Conservation (phyloP, 1,284 basidiomycete species). For the Volvariella surrecta region DNA sequence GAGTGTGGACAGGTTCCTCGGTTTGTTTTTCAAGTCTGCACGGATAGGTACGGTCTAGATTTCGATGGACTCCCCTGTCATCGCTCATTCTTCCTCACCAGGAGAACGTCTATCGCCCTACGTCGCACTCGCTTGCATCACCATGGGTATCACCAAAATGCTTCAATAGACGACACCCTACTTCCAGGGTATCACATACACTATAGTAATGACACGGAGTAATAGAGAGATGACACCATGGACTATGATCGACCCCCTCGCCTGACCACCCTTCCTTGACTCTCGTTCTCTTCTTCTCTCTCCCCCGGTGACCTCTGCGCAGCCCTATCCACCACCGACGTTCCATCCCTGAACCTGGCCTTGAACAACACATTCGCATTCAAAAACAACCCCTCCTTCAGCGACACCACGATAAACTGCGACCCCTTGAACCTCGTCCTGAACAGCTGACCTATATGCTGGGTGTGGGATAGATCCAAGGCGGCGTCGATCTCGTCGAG, state of each 20-base stretch:
- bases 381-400: constrained; percentile 96
- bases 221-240: too few species aligned
- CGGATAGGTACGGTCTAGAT: constrained; percentile 68
- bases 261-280: constrained; percentile 19
- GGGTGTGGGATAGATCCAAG: constrained; percentile 91
- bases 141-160: constrained; percentile 63
- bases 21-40: constrained; percentile 90
- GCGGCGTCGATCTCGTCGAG: constrained; percentile 98
- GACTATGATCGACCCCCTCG: constrained; percentile 16
- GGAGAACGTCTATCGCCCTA: constrained; percentile 81
- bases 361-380: constrained; percentile 97
- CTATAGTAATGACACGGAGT: not conserved
- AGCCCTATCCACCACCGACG: constrained; percentile 81
- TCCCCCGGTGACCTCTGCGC: constrained; percentile 47
- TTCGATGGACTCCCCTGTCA: not conserved
- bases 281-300: constrained; percentile 19
- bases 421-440: constrained; percentile 95
- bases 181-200: not conserved
- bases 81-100: constrained; percentile 18
- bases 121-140: constrained; percentile 70
- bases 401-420: constrained; percentile 96
- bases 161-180: constrained; percentile 17
- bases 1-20: constrained; percentile 80
- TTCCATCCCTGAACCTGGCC: constrained; percentile 88
- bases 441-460: constrained; percentile 96